Percentiles rank a stretch among this genome's conserved stretches.
Conservation (phyloP, 768 basidiomycete species). For the Leccinellum rugosiceps region DNA sequence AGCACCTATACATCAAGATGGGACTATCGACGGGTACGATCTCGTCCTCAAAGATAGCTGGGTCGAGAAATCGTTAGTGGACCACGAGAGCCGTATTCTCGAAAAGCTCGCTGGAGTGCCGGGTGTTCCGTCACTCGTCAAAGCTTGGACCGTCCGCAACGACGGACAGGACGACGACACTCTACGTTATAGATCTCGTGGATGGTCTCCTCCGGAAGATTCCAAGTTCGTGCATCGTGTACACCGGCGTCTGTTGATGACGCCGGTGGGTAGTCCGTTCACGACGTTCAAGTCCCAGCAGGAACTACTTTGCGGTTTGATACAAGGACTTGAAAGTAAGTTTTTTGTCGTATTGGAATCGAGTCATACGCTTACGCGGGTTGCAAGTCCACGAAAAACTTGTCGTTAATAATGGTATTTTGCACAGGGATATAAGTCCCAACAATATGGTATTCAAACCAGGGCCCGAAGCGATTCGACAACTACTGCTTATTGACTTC, state of each 20-base stretch:
- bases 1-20: neutral
- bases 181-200: neutral
- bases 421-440: neutral
- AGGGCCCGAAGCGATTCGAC: neutral
- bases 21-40: neutral
- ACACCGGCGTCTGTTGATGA: neutral
- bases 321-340: neutral
- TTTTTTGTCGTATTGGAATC: neutral
- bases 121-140: neutral
- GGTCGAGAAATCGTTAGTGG: neutral
- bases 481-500: neutral
- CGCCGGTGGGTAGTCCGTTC: neutral
- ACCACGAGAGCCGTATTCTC: neutral
- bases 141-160: neutral
- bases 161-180: neutral
- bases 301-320: neutral
- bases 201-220: neutral
- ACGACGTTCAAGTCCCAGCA: neutral
- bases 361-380: neutral
- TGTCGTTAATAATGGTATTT: neutral
- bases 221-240: neutral
- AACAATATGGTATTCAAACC: neutral
- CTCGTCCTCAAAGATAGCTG: neutral
- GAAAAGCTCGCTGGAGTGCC: neutral
- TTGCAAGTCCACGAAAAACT: neutral